Conservation (phyloP, 2,329 filamentous ascomycete genomes). For the Colletotrichum gigasporum region DNA sequence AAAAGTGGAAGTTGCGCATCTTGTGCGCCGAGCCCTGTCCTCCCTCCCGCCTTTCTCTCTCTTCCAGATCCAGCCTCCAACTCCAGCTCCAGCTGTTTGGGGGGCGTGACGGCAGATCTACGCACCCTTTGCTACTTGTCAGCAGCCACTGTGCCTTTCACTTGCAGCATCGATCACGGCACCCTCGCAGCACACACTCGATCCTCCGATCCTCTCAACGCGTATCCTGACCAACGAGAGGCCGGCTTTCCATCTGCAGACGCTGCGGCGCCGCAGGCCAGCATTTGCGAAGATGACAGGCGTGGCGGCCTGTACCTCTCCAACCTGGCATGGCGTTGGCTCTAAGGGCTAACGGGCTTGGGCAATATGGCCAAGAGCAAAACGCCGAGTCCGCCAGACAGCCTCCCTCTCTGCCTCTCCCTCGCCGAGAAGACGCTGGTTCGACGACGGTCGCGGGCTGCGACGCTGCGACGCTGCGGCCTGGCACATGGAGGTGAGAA, state of each 20-base stretch:
- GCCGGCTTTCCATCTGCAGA: background rate
- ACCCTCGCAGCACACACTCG: background rate
- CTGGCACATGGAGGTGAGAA: background rate
- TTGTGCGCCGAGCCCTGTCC: background rate
- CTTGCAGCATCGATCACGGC: constrained; percentile 10
- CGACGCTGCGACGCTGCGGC: background rate
- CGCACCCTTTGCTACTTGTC: background rate
- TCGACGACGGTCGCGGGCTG: background rate
- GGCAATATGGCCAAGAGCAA: background rate
- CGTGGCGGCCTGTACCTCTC: background rate
- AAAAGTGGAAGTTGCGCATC: background rate
- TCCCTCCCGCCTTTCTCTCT: background rate
- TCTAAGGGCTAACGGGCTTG: background rate
- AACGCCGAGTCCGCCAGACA: background rate
- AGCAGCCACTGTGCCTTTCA: constrained; percentile 5
- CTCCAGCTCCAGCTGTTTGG: too few relatives aligned
- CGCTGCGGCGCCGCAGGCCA: background rate
- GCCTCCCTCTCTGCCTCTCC: background rate
- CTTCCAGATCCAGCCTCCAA: background rate
- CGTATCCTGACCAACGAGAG: constrained; percentile 22
- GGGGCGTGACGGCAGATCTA: background rate
- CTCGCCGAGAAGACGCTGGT: background rate
- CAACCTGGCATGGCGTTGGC: background rate
- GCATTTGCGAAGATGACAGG: background rate
- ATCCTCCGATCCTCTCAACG: background rate